These are phyloP conservation scores for Cladosporium velox DNA, from an alignment of 2,329 filamentous ascomycete species.

Conservation along the genomic window DNA sequence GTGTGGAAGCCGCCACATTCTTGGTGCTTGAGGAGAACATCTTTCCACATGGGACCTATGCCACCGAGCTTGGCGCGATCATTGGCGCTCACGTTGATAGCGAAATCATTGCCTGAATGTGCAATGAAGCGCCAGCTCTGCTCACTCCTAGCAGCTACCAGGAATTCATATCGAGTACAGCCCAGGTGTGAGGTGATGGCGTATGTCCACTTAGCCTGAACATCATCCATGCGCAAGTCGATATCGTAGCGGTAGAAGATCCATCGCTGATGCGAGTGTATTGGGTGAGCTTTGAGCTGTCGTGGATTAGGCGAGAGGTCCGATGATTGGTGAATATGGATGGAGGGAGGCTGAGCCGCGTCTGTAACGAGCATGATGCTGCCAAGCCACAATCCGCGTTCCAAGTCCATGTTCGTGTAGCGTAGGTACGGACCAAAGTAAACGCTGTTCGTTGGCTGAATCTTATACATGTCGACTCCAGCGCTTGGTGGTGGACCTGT, in stretches of 20 bases:
- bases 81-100: slow-evolving; percentile 79
- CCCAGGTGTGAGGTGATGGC: slow-evolving; percentile 95
- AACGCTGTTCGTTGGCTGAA: slow-evolving; percentile 90
- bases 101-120: slow-evolving; percentile 95
- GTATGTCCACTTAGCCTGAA: slow-evolving; percentile 85
- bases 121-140: slow-evolving; percentile 94
- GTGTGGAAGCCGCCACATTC: slow-evolving; percentile 96
- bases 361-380: slow-evolving; percentile 94
- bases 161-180: slow-evolving; percentile 96
- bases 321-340: slow-evolving; percentile 87
- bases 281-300: slow-evolving; percentile 78
- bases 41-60: slow-evolving; percentile 97
- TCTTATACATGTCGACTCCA: slow-evolving; percentile 91
- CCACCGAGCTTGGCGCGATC: slow-evolving; percentile 86
- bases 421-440: slow-evolving; percentile 96
- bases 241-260: slow-evolving; percentile 94
- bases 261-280: slow-evolving; percentile 90
- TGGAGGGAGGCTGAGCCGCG: slow-evolving; percentile 86
- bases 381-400: slow-evolving; percentile 85
- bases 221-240: slow-evolving; percentile 84
- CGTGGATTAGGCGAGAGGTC: slow-evolving; percentile 89
- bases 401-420: slow-evolving; percentile 96
- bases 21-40: slow-evolving; percentile 94
- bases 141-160: slow-evolving; percentile 87
- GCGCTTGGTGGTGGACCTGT: slow-evolving; percentile 84